Conservation (phyloP, 2,329 filamentous ascomycete genomes). For the Calonectria hongkongensis region DNA sequence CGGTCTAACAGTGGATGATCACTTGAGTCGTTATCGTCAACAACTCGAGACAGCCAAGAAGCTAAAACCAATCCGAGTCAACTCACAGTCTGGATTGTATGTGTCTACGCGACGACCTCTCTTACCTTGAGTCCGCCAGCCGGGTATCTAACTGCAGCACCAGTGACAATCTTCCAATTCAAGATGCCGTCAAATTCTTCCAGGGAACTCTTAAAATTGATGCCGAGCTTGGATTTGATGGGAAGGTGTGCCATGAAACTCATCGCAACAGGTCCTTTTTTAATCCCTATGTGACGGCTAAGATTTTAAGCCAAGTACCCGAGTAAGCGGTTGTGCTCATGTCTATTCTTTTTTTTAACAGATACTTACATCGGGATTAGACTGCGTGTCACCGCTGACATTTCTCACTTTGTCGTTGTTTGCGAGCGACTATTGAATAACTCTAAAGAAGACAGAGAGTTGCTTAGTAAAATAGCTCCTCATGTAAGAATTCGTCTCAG, state of each 20-base stretch:
- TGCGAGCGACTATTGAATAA: background rate
- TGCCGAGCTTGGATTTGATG: background rate
- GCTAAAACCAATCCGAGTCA: background rate
- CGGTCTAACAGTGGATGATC: background rate
- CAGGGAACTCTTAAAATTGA: background rate
- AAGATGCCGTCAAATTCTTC: background rate
- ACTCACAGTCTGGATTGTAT: conserved; percentile 4
- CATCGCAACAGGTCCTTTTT: conserved; percentile 1
- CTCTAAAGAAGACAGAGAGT: background rate
- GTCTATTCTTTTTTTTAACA: background rate
- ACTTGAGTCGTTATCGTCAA: background rate
- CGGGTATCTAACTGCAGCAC: background rate
- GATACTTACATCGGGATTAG: background rate
- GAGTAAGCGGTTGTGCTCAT: background rate
- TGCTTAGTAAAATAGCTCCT: background rate
- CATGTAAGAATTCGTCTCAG: background rate
- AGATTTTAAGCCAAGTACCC: background rate
- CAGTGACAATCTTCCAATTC: background rate
- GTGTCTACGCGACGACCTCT: background rate
- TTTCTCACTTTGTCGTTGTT: conserved; percentile 11
- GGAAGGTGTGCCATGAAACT: conserved; percentile 1
- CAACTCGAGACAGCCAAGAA: background rate
- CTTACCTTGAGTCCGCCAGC: background rate
- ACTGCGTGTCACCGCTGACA: background rate
- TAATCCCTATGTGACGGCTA: background rate